These are phyloP conservation scores for Saccharomyces hybrid DNA, from an alignment of 1,139 yeast genomes.

Conservation along the genomic window DNA sequence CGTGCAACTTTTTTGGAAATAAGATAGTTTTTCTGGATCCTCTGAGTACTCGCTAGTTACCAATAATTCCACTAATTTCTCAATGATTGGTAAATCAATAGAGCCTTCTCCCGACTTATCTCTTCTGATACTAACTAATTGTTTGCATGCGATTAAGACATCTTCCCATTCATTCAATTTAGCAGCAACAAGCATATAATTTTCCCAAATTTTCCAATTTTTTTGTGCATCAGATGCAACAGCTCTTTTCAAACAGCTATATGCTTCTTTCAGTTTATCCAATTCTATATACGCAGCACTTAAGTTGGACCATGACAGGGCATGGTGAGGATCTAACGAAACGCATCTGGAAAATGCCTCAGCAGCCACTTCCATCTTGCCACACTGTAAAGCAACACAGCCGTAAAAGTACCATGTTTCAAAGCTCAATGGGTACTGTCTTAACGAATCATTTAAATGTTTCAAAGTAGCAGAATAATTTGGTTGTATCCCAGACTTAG, in stretches of 20 bases:
- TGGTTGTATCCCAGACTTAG: conserved; percentile 42
- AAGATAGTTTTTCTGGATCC: conserved; percentile 30
- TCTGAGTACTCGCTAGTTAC: conserved; percentile 45
- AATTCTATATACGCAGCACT: conserved; percentile 67
- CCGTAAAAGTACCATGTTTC: conserved; percentile 94
- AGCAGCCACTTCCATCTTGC: conserved; percentile 69
- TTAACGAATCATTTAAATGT: conserved; percentile 68
- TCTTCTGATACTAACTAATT: conserved; percentile 49
- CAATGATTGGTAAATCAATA: conserved; percentile 70
- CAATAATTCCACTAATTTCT: conserved; percentile 61
- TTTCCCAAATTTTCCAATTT: conserved; percentile 90
- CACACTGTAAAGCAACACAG: conserved; percentile 73
- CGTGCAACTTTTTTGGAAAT: conserved; percentile 59
- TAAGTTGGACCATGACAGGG: conserved; percentile 91
- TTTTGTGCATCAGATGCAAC: conserved; percentile 59
- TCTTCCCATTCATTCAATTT: conserved; percentile 82
- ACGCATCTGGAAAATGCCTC: conserved; percentile 93
- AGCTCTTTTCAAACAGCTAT: conserved; percentile 75
- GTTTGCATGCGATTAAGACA: conserved; percentile 63
- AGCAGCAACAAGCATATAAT: conserved; percentile 73
- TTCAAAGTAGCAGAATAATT: conserved; percentile 50
- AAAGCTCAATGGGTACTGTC: conserved; percentile 65
- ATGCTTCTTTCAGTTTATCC: conserved; percentile 67
- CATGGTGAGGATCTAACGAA: conserved; percentile 70
- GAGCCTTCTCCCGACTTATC: conserved; percentile 52